Evolutionary conservation across 2,329 filamentous ascomycete species (phyloP), one percentile per base, ranked within the genome.

Genomic region (Acrocalymma vagum): DNA sequence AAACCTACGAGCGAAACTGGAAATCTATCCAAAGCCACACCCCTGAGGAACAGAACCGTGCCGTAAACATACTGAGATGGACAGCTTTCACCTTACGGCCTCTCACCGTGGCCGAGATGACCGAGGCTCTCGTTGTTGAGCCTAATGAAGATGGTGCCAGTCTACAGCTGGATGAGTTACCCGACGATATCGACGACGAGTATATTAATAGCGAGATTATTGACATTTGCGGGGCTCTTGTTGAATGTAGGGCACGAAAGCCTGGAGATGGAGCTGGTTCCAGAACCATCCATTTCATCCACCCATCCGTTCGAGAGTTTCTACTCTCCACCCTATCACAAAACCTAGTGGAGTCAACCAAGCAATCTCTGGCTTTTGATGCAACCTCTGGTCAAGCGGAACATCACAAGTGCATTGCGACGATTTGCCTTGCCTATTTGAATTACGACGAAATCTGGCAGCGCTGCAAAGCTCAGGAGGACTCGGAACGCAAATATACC

Each of bases 1-100:
- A 31, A 2, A 37, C 69, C 0, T 72, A 72, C 16, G 55, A 69
- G 7, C 51, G 53, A 8, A 61, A 58, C 29, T 71, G 63, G 65
- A 29, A 42, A 3, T 55, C 37, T 14, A 64, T 71, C 0, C 20
- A 16, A 1, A 41, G 58, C 3, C 41, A 58, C 3, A 22, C 17
- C 2, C 30, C 54, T 0, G 25, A 17, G 1, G 55, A 62, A 0
- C 51, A 43, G 27, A n/a, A 32, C 1, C 53, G 70, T 0, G 59
- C 58, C 3, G 38, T 69, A 3, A 38, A 51, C 0, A 45, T 73
- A 1, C 39, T 73, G 0, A 61, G 55, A 2, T 71, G 62, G 66
- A 37, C 53, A 0, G 49, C 61, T 0, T 70, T 68, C 31, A 35
- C 59, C 0, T 4, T 36, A 1, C 25, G 35, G 0, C 55, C 60